Evolutionary conservation across 495 filamentous ascomycete species (phyloP).

Genomic region (Chaetomium fimeti): DNA sequence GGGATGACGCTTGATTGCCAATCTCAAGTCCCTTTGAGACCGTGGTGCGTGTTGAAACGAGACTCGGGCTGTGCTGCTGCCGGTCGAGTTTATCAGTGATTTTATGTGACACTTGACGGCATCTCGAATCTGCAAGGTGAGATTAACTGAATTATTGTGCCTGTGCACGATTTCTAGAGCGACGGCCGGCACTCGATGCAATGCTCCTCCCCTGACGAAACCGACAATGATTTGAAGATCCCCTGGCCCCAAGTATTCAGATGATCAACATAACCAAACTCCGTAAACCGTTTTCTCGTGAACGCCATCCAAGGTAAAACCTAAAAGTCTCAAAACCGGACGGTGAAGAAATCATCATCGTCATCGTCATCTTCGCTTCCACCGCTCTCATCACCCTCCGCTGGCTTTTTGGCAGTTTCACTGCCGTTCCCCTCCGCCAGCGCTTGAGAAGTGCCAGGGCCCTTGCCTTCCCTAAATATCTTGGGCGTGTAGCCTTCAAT

Average conservation of each 20-base stretch:
- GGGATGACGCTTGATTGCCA: conserved; percentile 94
- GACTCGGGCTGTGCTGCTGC: not conserved
- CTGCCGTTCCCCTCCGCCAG: no score
- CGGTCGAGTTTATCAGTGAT: not conserved
- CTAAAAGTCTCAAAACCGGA: conserved; percentile 21
- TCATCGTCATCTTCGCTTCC: no score
- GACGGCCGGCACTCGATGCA: not conserved
- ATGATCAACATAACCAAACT: not conserved
- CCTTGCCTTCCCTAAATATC: not conserved
- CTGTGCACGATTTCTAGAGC: not conserved
- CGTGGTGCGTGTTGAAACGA: conserved; percentile 3
- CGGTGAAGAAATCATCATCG: conserved; percentile 24
- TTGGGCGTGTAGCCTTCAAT: conserved; percentile 51
- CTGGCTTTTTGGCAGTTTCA: conserved; percentile 21
- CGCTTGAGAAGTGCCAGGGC: conserved; percentile 20
- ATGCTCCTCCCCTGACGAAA: not conserved
- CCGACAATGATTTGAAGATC: not conserved
- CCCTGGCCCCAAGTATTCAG: not conserved
- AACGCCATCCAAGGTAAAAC: conserved; percentile 10
- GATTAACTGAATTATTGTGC: not conserved
- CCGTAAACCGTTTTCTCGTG: not conserved
- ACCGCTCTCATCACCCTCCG: conserved; percentile 10
- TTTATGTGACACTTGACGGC: not conserved
- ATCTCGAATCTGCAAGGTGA: conserved; percentile 1
- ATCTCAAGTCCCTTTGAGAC: conserved; percentile 39